Evolutionary conservation across 2,329 filamentous ascomycete species (phyloP).

Genomic region (Trichophyton equinum): DNA sequence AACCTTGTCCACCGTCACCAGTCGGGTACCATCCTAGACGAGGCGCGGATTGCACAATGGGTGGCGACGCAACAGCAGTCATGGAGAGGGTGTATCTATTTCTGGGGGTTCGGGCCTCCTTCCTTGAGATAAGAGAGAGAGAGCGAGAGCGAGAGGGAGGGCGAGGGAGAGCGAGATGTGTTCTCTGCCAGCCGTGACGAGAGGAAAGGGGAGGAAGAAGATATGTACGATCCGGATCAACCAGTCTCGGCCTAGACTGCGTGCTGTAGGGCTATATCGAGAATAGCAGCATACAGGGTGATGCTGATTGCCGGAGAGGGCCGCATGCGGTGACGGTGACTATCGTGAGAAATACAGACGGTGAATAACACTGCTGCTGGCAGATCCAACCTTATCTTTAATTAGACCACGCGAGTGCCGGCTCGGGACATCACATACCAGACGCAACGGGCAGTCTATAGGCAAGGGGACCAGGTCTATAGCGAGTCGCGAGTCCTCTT

Average conservation of each 20-base stretch:
- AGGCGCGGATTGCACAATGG: constrained; percentile 49
- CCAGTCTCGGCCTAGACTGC: not conserved
- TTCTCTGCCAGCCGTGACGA: not conserved
- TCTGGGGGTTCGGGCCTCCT: not conserved
- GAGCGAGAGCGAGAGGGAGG: too few relatives aligned
- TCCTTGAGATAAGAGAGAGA: not conserved
- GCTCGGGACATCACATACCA: not conserved
- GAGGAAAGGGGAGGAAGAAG: not conserved
- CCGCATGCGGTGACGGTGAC: not conserved
- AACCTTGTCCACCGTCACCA: constrained; percentile 47
- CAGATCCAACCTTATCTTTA: not conserved
- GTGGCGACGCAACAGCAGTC: constrained; percentile 55
- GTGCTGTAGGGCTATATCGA: not conserved
- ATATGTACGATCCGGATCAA: not conserved
- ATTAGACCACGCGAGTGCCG: not conserved
- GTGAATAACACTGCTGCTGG: not conserved
- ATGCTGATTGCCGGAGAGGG: not conserved
- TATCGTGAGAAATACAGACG: not conserved
- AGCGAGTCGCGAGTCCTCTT: not conserved
- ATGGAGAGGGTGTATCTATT: constrained; percentile 27
- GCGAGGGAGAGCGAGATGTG: not conserved
- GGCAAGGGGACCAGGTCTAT: not conserved
- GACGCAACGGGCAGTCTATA: not conserved
- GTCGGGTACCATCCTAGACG: constrained; percentile 48
- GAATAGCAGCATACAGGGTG: not conserved